Conservation (phyloP, 352 stramenopile genomes). For the Phytophthora cryptogea region DNA sequence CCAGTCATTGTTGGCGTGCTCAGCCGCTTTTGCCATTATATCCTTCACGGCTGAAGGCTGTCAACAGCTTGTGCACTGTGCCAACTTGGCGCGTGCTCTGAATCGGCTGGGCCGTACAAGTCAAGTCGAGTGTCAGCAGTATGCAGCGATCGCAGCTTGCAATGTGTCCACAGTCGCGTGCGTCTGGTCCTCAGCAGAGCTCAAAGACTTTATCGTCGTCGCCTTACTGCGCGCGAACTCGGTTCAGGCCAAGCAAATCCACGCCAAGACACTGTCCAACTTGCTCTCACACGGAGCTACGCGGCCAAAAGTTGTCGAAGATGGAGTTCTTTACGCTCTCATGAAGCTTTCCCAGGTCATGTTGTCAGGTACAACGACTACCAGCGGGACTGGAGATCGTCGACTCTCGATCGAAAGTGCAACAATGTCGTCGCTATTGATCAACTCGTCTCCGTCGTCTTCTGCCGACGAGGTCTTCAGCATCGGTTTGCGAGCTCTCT, state of each 20-base stretch:
- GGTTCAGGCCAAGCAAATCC: conserved; percentile 80
- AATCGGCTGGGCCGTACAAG: conserved; percentile 75
- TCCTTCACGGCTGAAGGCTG: conserved; percentile 72
- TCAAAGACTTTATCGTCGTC: conserved; percentile 86
- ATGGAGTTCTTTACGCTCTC: conserved; percentile 78
- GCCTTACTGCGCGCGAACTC: conserved; percentile 78
- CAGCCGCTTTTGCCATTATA: conserved; percentile 79
- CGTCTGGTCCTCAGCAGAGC: conserved; percentile 73
- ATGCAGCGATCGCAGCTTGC: conserved; percentile 77
- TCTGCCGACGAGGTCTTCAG: conserved; percentile 67
- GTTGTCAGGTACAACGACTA: conserved; percentile 19
- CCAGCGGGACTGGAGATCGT: conserved; percentile 2
- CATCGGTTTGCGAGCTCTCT: conserved; percentile 72
- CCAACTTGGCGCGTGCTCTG: conserved; percentile 61
- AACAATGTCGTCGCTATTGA: neutral
- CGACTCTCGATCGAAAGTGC: conserved; percentile 8
- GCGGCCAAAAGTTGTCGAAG: conserved; percentile 63
- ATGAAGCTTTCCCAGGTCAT: conserved; percentile 82
- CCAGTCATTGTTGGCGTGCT: conserved; percentile 69
- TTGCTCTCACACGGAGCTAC: conserved; percentile 63
- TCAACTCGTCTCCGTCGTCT: conserved; percentile 2
- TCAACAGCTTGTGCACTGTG: conserved; percentile 49
- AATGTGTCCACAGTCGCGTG: conserved; percentile 73
- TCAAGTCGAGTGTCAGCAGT: conserved; percentile 79
- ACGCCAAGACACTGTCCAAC: conserved; percentile 83